Conservation (phyloP, 805 yeast species). For the Lachancea fermentati region DNA sequence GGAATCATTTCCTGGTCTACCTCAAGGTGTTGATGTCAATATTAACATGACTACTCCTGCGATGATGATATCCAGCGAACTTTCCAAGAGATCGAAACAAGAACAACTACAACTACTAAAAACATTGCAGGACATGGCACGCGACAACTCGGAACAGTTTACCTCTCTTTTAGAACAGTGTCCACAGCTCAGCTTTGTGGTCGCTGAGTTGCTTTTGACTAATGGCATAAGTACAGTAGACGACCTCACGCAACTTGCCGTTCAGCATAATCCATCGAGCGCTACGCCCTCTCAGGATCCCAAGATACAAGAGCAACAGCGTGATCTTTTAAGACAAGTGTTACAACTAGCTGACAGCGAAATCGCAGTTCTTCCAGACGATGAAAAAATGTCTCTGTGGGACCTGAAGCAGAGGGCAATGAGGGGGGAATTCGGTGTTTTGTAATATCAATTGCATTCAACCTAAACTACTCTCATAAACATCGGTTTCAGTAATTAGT, state of each 20-base stretch:
- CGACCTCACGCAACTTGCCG: conserved; percentile 31
- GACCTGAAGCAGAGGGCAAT: conserved; percentile 33
- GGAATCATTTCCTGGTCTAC: conserved; percentile 43
- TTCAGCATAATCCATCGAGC: conserved; percentile 13
- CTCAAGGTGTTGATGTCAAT: conserved; percentile 45
- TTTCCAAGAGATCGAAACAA: conserved; percentile 20
- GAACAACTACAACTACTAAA: conserved; percentile 25
- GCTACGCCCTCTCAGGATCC: conserved; percentile 19
- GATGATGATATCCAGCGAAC: conserved; percentile 33
- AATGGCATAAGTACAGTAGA: conserved; percentile 31
- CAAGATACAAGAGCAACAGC: conserved; percentile 33
- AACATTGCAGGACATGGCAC: conserved; percentile 47
- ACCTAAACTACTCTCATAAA: too few relatives aligned
- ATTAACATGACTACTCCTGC: conserved; percentile 36
- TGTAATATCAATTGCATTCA: too few relatives aligned
- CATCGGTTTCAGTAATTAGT: too few relatives aligned
- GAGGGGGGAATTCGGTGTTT: conserved; percentile 32
- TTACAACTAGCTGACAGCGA: conserved; percentile 48
- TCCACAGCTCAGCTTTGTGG: conserved; percentile 80
- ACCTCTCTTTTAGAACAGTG: conserved; percentile 54
- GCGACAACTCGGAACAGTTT: conserved; percentile 52
- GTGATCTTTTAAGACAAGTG: conserved; percentile 46
- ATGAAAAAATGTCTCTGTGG: conserved; percentile 39
- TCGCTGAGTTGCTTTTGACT: conserved; percentile 63
- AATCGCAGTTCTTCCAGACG: conserved; percentile 43